A percentile compares a stretch with the other conserved stretches of the same genome.
Evolutionary conservation across 2,329 filamentous ascomycete genomes (phyloP).

Genomic region (Fusarium nisikadoi): DNA sequence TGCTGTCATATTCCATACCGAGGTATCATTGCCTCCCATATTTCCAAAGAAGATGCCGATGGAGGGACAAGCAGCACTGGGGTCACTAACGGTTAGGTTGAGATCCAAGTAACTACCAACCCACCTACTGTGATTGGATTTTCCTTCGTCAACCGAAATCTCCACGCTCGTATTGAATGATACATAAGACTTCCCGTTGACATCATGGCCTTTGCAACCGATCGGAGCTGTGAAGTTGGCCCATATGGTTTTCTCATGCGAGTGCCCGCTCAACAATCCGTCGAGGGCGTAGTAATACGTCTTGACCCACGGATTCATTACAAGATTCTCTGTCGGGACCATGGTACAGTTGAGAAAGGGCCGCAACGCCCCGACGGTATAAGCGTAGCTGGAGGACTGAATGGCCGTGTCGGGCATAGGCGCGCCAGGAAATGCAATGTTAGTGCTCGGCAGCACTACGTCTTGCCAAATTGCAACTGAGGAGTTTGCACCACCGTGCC

Average conservation of each 20-base stretch:
- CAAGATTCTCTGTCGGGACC: accelerated
- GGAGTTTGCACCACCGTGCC: too few species aligned
- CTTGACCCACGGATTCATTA: neutral
- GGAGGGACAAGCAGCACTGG: neutral
- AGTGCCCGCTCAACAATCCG: accelerated
- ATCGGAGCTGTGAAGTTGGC: neutral
- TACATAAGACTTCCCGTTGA: neutral
- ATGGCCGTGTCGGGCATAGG: accelerated
- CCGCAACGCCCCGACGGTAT: neutral
- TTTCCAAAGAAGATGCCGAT: neutral
- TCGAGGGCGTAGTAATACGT: neutral
- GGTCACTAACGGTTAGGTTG: neutral
- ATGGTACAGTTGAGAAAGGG: neutral
- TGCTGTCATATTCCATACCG: neutral
- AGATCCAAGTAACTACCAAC: neutral
- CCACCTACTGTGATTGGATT: neutral
- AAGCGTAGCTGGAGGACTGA: neutral
- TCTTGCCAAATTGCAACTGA: neutral
- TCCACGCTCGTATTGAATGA: neutral
- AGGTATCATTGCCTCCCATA: neutral
- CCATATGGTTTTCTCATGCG: neutral
- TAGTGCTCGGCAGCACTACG: accelerated
- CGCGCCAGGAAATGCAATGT: neutral
- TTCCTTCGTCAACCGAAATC: neutral
- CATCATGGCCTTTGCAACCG: neutral